Base-by-base conservation (phyloP, 352 stramenopile species). In the Phytophthora parvispora region DNA sequence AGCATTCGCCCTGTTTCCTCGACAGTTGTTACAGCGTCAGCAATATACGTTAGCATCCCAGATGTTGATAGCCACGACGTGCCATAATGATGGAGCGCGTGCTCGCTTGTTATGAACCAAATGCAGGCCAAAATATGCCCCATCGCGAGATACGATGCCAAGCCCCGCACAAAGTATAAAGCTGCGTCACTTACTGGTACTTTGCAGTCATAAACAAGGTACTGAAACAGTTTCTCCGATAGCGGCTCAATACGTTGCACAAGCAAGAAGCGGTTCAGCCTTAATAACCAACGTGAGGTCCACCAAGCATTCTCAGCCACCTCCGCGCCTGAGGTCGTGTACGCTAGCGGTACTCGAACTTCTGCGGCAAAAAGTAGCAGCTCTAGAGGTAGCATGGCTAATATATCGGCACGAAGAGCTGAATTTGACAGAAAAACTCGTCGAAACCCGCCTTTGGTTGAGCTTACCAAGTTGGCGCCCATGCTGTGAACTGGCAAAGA, bases 81-180 rank as follows among this genome's bases (percentile, higher is more conserved):
- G 3, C 62, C 28, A 51, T 86, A 91, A 16, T 60, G 56, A 2
- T 84, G 48, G n/a, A 77, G 80, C 1, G 61, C 64, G 18, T 75
- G 69, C 40, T 90, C 77, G 38, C 83, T 86, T 5, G 75, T 69
- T 2, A 74, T 60, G 64, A 79, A 92, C 84, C 84, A 94, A 43
- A 85, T 60, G 20, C 82, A 91, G 0, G 82, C 84, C 51, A 94
- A 85, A 42, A 83, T 80, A 57, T 94, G 86, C 7, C 76, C 84
- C 75, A 90, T 87, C 25, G 78, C 66, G 6, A 92, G 27, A 53
- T 90, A 94, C 20, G 72, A 75, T 2, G 20, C 47, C 12, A 94
- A 51, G 3, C 79, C 87, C 4, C 76, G 74, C 10, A 74, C n/a
- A 18, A 91, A 92, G 32, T 80, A 78, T 1, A 94, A 58, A 13